Conservation (phyloP, 148 eudicot genomes). For the Fagopyrum tataricum region DNA sequence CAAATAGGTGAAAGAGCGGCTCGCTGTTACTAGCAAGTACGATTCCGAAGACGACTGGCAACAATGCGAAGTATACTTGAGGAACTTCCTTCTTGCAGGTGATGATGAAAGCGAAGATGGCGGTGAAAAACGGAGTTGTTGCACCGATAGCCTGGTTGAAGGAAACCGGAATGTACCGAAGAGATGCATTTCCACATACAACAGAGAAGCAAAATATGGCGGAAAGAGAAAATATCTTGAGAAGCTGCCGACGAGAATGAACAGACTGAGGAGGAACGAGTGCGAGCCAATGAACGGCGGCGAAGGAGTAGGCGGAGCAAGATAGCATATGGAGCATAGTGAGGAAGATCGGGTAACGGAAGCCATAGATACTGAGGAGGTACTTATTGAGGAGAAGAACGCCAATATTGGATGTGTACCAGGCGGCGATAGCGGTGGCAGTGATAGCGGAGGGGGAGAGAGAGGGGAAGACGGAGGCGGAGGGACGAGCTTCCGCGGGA, state of each 20-base stretch:
- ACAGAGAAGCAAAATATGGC: slow-evolving; percentile 72
- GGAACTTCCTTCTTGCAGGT: slow-evolving; percentile 58
- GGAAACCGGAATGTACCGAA: slow-evolving; percentile 68
- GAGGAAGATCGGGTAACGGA: slow-evolving; percentile 70
- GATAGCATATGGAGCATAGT: slow-evolving; percentile 77
- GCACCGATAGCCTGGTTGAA: slow-evolving; percentile 90
- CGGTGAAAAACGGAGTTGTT: slow-evolving; percentile 84
- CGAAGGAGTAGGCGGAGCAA: slow-evolving; percentile 42
- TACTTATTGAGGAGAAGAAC: slow-evolving; percentile 74
- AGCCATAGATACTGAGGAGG: slow-evolving; percentile 65
- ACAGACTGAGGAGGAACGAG: slow-evolving; percentile 53
- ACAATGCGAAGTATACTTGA: slow-evolving; percentile 43
- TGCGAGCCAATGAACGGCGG: slow-evolving; percentile 42
- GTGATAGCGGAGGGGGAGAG: slow-evolving; percentile 35
- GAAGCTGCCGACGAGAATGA: slow-evolving; percentile 42
- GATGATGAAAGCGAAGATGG: slow-evolving; percentile 62
- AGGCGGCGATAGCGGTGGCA: slow-evolving; percentile 45
- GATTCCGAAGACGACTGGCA: slow-evolving; percentile 80
- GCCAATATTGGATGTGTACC: slow-evolving; percentile 87
- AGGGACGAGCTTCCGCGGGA: slow-evolving; percentile 39
- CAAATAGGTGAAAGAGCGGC: slow-evolving; percentile 60
- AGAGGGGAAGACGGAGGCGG: slow-evolving; percentile 11
- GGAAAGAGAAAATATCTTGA: slow-evolving; percentile 54
- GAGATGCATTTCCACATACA: slow-evolving; percentile 71
- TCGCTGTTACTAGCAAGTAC: slow-evolving; percentile 72